phyloP scores from a whole-genome alignment of 2,329 filamentous ascomycete genomes.

The Fusarium xyrophilum region DNA sequence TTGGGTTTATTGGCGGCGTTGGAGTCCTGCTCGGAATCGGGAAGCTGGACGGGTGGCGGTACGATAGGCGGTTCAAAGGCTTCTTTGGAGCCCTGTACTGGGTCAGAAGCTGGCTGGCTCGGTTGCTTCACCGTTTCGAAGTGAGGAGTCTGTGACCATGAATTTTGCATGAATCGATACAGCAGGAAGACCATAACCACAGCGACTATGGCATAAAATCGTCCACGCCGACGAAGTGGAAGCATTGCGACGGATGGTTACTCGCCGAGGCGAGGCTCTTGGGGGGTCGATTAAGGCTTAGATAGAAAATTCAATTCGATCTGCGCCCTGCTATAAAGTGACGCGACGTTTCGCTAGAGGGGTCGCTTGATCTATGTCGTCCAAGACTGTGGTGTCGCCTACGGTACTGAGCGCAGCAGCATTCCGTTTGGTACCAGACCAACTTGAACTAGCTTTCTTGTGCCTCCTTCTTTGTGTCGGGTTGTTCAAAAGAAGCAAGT shows the following conservation, averaged over 20 bases:
- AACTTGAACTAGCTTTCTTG: not conserved
- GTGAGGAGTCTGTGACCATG: constrained; percentile 44
- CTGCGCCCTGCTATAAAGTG: not conserved
- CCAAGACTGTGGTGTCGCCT: constrained; percentile 14
- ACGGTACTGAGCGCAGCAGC: constrained; percentile 14
- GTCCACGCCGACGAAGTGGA: constrained; percentile 65
- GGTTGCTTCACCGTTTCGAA: constrained; percentile 17
- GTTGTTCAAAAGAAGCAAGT: not conserved
- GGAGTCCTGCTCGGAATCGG: constrained; percentile 20
- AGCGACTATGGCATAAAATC: constrained; percentile 64
- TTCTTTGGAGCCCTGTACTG: constrained; percentile 21
- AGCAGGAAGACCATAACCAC: constrained; percentile 62
- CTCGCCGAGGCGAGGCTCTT: constrained; percentile 41
- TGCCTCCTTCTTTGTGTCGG: not conserved
- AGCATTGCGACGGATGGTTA: constrained; percentile 49
- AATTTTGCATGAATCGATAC: constrained; percentile 56
- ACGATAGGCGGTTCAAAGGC: constrained; percentile 26
- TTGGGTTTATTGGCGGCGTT: constrained; percentile 16
- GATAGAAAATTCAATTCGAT: not conserved
- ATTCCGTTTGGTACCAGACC: constrained; percentile 22
- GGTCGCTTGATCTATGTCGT: constrained; percentile 10
- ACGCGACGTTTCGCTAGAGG: not conserved
- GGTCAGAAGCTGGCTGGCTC: constrained; percentile 14
- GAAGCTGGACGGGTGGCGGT: constrained; percentile 26
- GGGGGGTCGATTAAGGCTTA: not conserved